Evolutionary conservation across 352 stramenopile genomes (phyloP), one percentile per base, ranked within the genome.

Genomic region (Globisporangium takayamanum): DNA sequence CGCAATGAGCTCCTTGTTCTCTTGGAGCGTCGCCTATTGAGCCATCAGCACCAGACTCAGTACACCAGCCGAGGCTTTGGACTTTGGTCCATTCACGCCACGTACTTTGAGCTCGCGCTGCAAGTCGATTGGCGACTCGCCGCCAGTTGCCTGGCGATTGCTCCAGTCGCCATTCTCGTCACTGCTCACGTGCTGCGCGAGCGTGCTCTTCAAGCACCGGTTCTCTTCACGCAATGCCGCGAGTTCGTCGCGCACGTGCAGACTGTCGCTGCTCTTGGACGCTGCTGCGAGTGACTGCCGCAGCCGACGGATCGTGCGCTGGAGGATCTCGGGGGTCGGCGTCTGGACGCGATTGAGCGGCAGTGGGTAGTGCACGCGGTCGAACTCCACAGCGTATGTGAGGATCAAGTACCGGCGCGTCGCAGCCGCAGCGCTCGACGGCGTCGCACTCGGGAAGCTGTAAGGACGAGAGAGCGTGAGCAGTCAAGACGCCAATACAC

Each of bases 351-450:
- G 76, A 7, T 60, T 74, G 10, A 98, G 72, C 22, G 93, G 92
- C 15, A 98, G 68, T 8, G 93, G 93, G 60, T 97, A 98, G 68
- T 98, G 93, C 10, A 98, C 93, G 28, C 89, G 79, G 51, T 98
- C 93, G 57, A 97, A 98, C 60, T 97, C 89, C 3, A 90, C 91
- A 1, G 82, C 83, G 61, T 98, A 98, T 2, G 93, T 98, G 28
- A 98, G 60, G 57, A 98, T 98, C 11, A 98, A 68, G 68, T 97
- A 98, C 18, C 92, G 69, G 63, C 97, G 97, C 49, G 68, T 75
- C 28, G 33, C 33, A 12, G 33, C 33, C 1, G 33, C 33, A 12
- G 33, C 33, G 33, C 33, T 39, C 33, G 33, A 39, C 5, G n/a
- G 11, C 6, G 15, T 44, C 36, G 50, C 50, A 12, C 28, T 63